A percentile compares a stretch with the other conserved stretches of the same genome.
Evolutionary conservation across 2,329 filamentous ascomycete species (phyloP).

Genomic region (Alternaria sp.): DNA sequence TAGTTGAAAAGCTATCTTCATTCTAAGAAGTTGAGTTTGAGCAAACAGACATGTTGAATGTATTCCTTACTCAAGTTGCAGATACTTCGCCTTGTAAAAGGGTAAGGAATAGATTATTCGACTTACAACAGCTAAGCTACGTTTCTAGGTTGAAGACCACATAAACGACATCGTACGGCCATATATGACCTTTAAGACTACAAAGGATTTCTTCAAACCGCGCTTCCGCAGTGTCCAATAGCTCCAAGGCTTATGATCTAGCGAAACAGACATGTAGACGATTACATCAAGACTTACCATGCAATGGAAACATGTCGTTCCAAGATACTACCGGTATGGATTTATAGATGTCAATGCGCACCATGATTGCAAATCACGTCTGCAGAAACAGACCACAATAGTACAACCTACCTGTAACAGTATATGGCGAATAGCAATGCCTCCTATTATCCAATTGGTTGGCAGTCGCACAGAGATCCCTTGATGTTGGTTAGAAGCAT

Average conservation of each 20-base stretch:
- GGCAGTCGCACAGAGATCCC: constrained; percentile 31
- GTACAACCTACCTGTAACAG: constrained; percentile 11
- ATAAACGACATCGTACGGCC: background rate
- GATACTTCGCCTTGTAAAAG: no score
- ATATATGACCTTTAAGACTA: background rate
- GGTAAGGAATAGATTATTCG: no score
- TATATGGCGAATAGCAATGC: background rate
- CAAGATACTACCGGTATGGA: accelerated
- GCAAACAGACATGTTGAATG: no score
- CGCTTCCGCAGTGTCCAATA: no score
- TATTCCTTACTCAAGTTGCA: no score
- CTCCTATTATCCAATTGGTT: background rate
- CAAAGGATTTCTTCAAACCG: background rate
- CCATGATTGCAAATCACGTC: background rate
- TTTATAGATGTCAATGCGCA: background rate
- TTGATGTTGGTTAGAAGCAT: constrained; percentile 45
- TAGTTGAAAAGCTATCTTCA: no score
- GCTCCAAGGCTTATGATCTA: background rate
- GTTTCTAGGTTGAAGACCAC: background rate
- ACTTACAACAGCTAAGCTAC: background rate
- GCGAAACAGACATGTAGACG: background rate
- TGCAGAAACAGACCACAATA: background rate
- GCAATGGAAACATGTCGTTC: background rate
- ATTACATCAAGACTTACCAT: background rate
- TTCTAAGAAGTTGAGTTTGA: no score